These are phyloP conservation scores for Drechslerella coelobrocha DNA, from an alignment of 2,329 filamentous ascomycete species.

Conservation along the genomic window DNA sequence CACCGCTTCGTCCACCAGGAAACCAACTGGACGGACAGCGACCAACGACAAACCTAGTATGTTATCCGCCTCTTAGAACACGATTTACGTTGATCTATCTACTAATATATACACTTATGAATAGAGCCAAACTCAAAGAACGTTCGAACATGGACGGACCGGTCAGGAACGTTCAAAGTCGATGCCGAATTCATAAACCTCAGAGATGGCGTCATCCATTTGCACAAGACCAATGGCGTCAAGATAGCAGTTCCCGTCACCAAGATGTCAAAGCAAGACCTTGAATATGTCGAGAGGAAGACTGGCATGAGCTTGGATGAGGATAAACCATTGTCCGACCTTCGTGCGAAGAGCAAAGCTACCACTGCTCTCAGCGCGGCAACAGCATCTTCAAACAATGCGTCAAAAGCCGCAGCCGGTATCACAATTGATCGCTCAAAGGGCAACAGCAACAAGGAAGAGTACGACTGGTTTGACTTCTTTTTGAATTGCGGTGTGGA, in stretches of 20 bases:
- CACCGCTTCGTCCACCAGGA: slow-evolving; percentile 14
- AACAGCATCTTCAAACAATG: slow-evolving; percentile 39
- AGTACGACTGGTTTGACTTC: slow-evolving; percentile 99
- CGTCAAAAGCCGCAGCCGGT: slow-evolving; percentile 54
- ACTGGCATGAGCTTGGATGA: slow-evolving; percentile 90
- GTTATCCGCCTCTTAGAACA: slow-evolving; percentile 31
- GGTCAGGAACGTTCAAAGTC: slow-evolving; percentile 93
- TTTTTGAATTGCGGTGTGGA: slow-evolving; percentile 92
- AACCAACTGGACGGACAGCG: slow-evolving; percentile 36
- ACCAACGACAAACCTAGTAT: slow-evolving; percentile 51
- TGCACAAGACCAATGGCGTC: slow-evolving; percentile 97
- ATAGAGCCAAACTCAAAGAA: slow-evolving; percentile 82
- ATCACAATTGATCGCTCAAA: slow-evolving; percentile 56
- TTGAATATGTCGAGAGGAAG: slow-evolving; percentile 88
- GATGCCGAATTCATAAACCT: slow-evolving; percentile 95
- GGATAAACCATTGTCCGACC: slow-evolving; percentile 88
- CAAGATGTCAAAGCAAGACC: slow-evolving; percentile 94
- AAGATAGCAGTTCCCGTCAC: slow-evolving; percentile 95
- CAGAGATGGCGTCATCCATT: slow-evolving; percentile 93
- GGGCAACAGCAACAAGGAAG: slow-evolving; percentile 63
- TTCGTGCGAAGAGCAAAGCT: slow-evolving; percentile 61
- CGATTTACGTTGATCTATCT: too few relatives aligned
- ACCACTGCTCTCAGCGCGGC: slow-evolving; percentile 58
- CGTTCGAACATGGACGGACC: slow-evolving; percentile 91
- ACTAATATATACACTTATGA: too few relatives aligned